Percentiles rank a stretch among this genome's conserved stretches.
phyloP scores from a whole-genome alignment of 805 yeast species.

The Saturnispora dispora region DNA sequence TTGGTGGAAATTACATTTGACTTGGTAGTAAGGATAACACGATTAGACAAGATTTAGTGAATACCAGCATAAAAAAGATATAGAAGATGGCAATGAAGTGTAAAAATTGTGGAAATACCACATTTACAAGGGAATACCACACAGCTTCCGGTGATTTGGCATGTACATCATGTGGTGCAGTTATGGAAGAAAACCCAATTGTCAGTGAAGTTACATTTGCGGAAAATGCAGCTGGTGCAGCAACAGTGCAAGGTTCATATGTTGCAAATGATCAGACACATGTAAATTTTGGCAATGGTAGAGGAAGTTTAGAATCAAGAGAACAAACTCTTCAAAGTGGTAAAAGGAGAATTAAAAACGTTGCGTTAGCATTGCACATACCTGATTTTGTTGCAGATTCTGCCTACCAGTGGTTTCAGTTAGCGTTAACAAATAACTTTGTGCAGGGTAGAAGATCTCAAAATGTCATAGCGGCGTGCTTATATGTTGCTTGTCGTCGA shows the following conservation, averaged over 20 bases:
- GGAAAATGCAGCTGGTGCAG: conserved; percentile 88
- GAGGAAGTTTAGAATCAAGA: conserved; percentile 74
- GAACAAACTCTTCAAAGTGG: conserved; percentile 88
- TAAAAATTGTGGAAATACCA: conserved; percentile 42
- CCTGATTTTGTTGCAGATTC: conserved; percentile 81
- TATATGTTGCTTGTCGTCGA: conserved; percentile 89
- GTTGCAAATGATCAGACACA: conserved; percentile 80
- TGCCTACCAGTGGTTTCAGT: conserved; percentile 80
- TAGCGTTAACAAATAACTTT: conserved; percentile 80
- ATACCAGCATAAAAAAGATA: background rate
- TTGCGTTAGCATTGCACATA: conserved; percentile 70
- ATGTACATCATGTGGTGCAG: conserved; percentile 79
- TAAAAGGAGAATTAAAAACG: conserved; percentile 62
- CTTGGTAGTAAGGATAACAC: background rate
- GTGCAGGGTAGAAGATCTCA: conserved; percentile 97
- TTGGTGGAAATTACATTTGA: background rate
- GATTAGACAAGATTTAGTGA: background rate
- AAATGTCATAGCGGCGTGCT: conserved; percentile 90
- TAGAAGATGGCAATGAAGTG: conserved; percentile 18
- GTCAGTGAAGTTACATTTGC: conserved; percentile 94
- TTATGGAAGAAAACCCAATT: conserved; percentile 84
- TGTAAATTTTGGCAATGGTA: conserved; percentile 59
- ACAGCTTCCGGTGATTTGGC: conserved; percentile 68
- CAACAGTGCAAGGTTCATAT: conserved; percentile 91
- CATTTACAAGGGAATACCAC: conserved; percentile 42